Base-by-base conservation (phyloP, 2,329 filamentous ascomycete genomes). In the Stemphylium beticola region DNA sequence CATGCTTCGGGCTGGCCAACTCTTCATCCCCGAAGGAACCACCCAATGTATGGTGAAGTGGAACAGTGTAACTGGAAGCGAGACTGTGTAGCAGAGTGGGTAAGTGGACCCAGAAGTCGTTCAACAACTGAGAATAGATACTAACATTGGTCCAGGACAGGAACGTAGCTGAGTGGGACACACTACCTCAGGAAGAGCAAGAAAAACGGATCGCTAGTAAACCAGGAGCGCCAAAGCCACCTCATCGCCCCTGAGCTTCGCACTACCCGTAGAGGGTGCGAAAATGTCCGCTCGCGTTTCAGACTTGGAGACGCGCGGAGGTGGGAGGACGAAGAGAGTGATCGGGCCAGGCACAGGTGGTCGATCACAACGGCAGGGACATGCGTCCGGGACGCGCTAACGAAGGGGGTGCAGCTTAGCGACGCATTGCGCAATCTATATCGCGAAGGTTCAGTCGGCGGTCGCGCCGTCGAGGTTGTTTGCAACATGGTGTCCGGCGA, bases 1-100 rank as follows among this genome's bases (percentile, higher is more conserved):
- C 88, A 91, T 71, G 88, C 88, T 0, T 90, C 87, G 1, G 83
- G 85, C 55, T 91, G 88, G 88, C 88, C 87, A 2, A 83, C 82
- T 47, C 79, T 79, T 2, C 88, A 91, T 67, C 87, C 85, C 1
- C 80, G 88, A 26, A 88, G 82, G 75, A 86, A 79, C 41, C 88
- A 91, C 68, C 87, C 87, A 1, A 83, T 86, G 48, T 89, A 87
- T 65, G 87, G 86, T 5, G 85, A 89, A 71, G 87, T 90, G 0
- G 88, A 90, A 69, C 79, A 82, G 60, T 90, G 87, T 74, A 90
- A 90, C 66, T 90, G 87, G 87, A 81, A 86, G 38, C 71, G 77
- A 4, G 82, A 85, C 4, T 90, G 88, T 62, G 85, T 90, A 10
- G 77, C 76, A 22, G 76, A 82, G 62, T 91, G 87, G 87, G 69